phyloP scores from a whole-genome alignment of 2,329 filamentous ascomycete genomes.

The Arthrobotrys megalospora region DNA sequence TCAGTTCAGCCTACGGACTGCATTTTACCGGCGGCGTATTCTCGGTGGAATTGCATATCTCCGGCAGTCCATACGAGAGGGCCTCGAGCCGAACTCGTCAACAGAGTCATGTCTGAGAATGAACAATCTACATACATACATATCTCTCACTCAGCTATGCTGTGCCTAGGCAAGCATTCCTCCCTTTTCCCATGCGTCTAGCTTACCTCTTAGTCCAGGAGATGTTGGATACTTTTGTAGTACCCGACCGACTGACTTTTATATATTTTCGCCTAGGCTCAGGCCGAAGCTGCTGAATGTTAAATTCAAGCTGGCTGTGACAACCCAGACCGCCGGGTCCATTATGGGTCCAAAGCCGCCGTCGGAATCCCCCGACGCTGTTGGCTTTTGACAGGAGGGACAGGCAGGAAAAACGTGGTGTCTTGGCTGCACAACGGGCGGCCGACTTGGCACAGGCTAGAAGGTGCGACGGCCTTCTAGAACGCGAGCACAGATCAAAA shows the following conservation, averaged over 20 bases:
- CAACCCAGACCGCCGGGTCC: constrained; percentile 15
- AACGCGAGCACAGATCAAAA: constrained; percentile 32
- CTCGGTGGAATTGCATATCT: constrained; percentile 34
- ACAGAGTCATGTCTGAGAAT: constrained; percentile 26
- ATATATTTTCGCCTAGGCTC: constrained; percentile 2
- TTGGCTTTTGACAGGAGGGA: constrained; percentile 12
- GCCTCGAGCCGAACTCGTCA: constrained; percentile 6
- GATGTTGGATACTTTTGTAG: constrained; percentile 5
- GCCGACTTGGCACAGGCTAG: constrained; percentile 43
- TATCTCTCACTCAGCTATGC: neutral
- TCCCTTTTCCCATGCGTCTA: too few species aligned
- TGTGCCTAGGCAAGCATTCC: too few species aligned
- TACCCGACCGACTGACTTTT: constrained; percentile 2
- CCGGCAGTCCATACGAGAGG: constrained; percentile 25
- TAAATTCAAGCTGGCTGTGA: neutral
- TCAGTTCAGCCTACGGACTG: constrained; percentile 28
- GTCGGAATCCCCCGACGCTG: constrained; percentile 16
- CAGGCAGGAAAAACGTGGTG: constrained; percentile 27
- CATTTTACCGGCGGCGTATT: constrained; percentile 33
- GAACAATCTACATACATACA: neutral
- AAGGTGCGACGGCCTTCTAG: constrained; percentile 52
- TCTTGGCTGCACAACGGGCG: constrained; percentile 43
- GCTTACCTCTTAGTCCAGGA: neutral
- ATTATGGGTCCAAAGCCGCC: constrained; percentile 21
- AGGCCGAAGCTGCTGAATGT: constrained; percentile 19